Conservation (phyloP, 257 asterid species). For the Solanum chiquidenum region DNA sequence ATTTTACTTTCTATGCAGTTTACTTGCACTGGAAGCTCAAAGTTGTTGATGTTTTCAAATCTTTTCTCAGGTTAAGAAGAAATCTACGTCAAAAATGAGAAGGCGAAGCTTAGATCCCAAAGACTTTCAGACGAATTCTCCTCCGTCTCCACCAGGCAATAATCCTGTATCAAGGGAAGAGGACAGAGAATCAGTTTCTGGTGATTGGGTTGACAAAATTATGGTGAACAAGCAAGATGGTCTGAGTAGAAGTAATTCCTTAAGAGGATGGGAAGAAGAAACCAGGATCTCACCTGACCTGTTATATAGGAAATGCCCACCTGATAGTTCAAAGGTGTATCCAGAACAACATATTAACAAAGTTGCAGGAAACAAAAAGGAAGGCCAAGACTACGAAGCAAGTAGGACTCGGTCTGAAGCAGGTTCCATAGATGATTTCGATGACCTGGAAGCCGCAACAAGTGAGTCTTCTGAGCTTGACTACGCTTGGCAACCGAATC, state of each 20-base stretch:
- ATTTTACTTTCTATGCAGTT: neutral
- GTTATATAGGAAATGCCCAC: constrained; percentile 12
- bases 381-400: constrained; percentile 31
- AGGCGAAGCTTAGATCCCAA: constrained; percentile 55
- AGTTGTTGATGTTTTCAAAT: neutral
- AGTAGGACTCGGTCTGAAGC: constrained; percentile 5
- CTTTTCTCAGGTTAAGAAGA: constrained; percentile 25
- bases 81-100: constrained; percentile 24
- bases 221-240: constrained; percentile 30
- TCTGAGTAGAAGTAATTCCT: constrained; percentile 5
- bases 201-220: constrained; percentile 51
- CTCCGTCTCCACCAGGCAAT: constrained; percentile 31
- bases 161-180: constrained; percentile 28
- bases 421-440: constrained; percentile 25
- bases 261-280: constrained; percentile 18
- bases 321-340: constrained; percentile 6
- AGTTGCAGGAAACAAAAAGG: constrained; percentile 16
- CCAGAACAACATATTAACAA: constrained; percentile 3
- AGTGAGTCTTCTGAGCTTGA: constrained; percentile 72
- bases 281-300: constrained; percentile 13
- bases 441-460: constrained; percentile 47
- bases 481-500: constrained; percentile 26
- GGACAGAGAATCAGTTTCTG: constrained; percentile 24
- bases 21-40: neutral
- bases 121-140: constrained; percentile 32